Base-by-base conservation (phyloP, 768 basidiomycete species). In the Amanita brunnescens region DNA sequence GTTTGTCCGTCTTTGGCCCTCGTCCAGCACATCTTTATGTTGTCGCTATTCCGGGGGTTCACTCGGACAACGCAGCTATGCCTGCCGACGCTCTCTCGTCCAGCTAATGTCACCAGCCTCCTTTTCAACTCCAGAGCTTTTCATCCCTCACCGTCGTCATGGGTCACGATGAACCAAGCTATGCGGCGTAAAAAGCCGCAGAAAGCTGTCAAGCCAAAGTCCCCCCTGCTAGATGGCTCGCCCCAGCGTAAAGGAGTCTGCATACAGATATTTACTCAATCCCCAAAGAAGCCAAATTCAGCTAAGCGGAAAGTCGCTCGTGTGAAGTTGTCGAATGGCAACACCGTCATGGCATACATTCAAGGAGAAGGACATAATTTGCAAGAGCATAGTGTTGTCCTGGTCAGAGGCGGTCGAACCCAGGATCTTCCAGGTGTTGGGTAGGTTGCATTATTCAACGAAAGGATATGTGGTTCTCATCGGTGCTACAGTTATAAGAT, bases 401-500 rank as follows among this genome's bases (percentile, higher is more conserved):
- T 97, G 39, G 80, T 98, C n/a, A 73, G 94, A 60, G 96, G 96
- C 4, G 96, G 96, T 12, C 80, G 92, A 70, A 86, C 92, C 1
- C 94, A 97, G 73, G 96, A 99, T 83, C 75, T 98, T 65, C 95
- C 95, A 33, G 94, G 96, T 78, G 90, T 97, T 24, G 83, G 89
- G 96, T 96, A 57, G 49, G 67, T 61, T 47, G 80, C 67, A 20
- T 24, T 18, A 10, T 35, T 26, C 26, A 29, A 24, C 21, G n/a
- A 10, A 16, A 23, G n/a, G 35, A 23, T 21, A 5, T 4, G 32
- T 14, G 37, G 9, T 50, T 33, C 23, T n/a, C 38, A 3, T 12
- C n/a, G 38, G 47, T 30, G 43, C 56, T 46, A 9, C 59, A 98
- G 95, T 63, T 98, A 98, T 72, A 97, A 97, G 67, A 69, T 98